These are phyloP conservation scores for Raddia distichophylla DNA, from an alignment of 176 grass and related monocot species.

Conservation along the genomic window DNA sequence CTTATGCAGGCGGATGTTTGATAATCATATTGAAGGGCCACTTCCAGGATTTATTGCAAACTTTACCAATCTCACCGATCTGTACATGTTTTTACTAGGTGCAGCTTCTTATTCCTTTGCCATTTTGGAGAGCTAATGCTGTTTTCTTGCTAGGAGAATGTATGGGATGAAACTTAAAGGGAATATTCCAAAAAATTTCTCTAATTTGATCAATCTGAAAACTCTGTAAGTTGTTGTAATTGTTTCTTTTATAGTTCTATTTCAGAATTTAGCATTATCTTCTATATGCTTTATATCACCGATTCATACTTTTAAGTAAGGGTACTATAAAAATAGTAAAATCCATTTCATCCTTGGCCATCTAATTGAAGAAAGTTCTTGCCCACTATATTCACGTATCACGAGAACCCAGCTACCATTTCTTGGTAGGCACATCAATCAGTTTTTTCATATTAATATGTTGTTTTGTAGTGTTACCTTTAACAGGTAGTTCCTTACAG, in stretches of 20 bases:
- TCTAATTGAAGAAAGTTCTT: slow-evolving; percentile 16
- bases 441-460: slow-evolving; percentile 10
- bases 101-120: background rate
- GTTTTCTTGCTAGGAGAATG: slow-evolving; percentile 52
- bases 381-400: background rate
- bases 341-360: background rate
- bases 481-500: slow-evolving; percentile 24
- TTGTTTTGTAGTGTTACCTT: background rate
- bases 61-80: slow-evolving; percentile 49
- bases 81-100: slow-evolving; percentile 44
- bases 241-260: background rate
- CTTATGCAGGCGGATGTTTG: slow-evolving; percentile 65
- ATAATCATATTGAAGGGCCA: slow-evolving; percentile 51
- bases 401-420: background rate
- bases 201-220: slow-evolving; percentile 50
- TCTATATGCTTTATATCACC: background rate
- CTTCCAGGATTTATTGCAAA: slow-evolving; percentile 53
- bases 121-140: slow-evolving; percentile 10
- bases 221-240: slow-evolving; percentile 51
- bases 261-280: background rate
- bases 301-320: background rate
- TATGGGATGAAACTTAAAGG: slow-evolving; percentile 61
- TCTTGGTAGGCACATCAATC: background rate
- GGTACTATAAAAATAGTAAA: background rate
- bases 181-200: slow-evolving; percentile 52